Conservation (phyloP, 352 stramenopile species). For the Saprolegnia diclina region DNA sequence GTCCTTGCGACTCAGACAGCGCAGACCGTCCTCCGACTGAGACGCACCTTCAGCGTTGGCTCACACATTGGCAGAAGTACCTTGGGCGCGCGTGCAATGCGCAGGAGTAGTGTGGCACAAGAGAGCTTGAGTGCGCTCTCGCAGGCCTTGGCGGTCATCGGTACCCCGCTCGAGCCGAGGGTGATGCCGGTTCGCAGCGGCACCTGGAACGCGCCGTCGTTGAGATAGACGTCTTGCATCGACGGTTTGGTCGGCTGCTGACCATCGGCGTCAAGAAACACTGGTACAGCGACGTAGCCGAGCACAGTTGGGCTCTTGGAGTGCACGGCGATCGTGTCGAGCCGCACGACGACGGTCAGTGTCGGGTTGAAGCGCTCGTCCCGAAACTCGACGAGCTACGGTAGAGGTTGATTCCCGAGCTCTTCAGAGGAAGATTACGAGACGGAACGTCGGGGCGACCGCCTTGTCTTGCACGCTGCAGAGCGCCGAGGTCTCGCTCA, state of each 20-base stretch:
- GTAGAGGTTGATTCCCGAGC: no score
- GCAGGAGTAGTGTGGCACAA: slow-evolving; percentile 73
- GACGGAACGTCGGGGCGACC: slow-evolving; percentile 44
- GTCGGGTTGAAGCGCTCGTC: slow-evolving; percentile 71
- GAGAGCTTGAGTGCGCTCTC: slow-evolving; percentile 47
- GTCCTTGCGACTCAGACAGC: slow-evolving; percentile 50
- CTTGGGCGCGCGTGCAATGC: slow-evolving; percentile 45
- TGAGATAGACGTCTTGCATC: slow-evolving; percentile 49
- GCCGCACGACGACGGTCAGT: slow-evolving; percentile 71
- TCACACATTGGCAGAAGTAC: slow-evolving; percentile 28
- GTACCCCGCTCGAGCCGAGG: slow-evolving; percentile 33
- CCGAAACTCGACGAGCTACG: slow-evolving; percentile 69
- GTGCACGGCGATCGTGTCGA: slow-evolving; percentile 70
- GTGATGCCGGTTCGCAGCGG: slow-evolving; percentile 50
- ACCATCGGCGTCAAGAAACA: slow-evolving; percentile 70
- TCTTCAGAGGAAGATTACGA: no score
- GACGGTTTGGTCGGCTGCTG: slow-evolving; percentile 46
- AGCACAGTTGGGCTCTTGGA: slow-evolving; percentile 54
- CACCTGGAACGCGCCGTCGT: slow-evolving; percentile 72
- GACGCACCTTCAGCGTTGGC: not conserved
- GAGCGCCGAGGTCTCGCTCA: slow-evolving; percentile 33
- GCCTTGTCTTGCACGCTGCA: slow-evolving; percentile 30
- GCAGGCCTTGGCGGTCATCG: slow-evolving; percentile 37
- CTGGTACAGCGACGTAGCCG: slow-evolving; percentile 61
- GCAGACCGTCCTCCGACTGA: slow-evolving; percentile 52